phyloP scores from a whole-genome alignment of 164 flowering plant species.

The Berberis thunbergii region DNA sequence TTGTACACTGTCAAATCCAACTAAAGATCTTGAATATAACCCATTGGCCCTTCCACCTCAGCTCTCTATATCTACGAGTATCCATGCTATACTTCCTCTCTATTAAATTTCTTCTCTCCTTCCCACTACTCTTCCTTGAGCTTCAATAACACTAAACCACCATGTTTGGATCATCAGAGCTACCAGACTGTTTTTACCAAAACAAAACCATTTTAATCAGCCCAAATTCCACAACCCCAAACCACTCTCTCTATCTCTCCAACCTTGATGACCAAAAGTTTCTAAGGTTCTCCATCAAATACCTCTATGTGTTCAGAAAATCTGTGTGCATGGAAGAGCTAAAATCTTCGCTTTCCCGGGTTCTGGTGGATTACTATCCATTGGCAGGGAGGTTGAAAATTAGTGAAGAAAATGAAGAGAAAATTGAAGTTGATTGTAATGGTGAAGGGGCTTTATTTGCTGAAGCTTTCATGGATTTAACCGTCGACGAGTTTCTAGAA shows the following conservation, averaged over 20 bases:
- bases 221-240: constrained; percentile 61
- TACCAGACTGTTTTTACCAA: constrained; percentile 57
- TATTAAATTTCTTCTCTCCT: too few species aligned
- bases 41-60: too few species aligned
- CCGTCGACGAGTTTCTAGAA: constrained; percentile 49
- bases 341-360: constrained; percentile 50
- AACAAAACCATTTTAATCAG: constrained; percentile 34
- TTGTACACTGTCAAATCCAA: too few species aligned
- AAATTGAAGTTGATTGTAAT: constrained; percentile 75
- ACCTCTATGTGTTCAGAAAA: constrained; percentile 51
- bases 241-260: constrained; percentile 55
- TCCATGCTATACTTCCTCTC: too few species aligned
- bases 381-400: constrained; percentile 77
- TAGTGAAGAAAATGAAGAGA: constrained; percentile 30
- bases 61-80: too few species aligned
- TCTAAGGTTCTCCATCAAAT: constrained; percentile 78
- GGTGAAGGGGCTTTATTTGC: constrained; percentile 82
- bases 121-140: too few species aligned
- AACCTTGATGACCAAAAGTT: constrained; percentile 84
- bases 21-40: too few species aligned
- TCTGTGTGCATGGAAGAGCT: constrained; percentile 26
- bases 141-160: background rate
- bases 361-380: constrained; percentile 80
- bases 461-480: constrained; percentile 66
- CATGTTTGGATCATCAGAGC: constrained; percentile 41